Base-by-base conservation (phyloP, 805 yeast genomes). In the Priceomyces haplophilus region DNA sequence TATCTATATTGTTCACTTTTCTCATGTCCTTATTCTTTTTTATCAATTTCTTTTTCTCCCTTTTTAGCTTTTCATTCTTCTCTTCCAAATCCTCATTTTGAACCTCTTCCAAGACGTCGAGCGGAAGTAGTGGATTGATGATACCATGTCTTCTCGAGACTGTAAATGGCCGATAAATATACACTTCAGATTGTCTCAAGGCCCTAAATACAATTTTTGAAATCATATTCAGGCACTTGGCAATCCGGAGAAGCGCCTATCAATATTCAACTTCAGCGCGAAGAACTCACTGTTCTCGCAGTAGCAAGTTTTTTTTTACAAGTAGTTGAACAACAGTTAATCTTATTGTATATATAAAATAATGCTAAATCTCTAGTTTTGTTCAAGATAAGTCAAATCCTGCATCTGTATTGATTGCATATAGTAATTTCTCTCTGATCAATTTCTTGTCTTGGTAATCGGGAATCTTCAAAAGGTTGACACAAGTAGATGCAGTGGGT, bases 401-500 rank as follows among this genome's bases (percentile, higher is more conserved):
- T 1, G 97, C 89, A 3, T 82, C 88, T 0, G 90, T 73, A 43
- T 80, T 79, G 38, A 93, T 89, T 1, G 96, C 80, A 59, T 85
- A 88, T 18, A 88, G 57, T 41, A 91, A 62, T 59, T 89, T 90
- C 34, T 74, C 64, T 43, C 73, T 73, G 34, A 93, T 64, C 2
- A 75, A 19, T 32, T 69, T 61, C 53, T 81, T 84, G 51, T 84
- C 67, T 49, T 69, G 65, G 60, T 93, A 93, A 57, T 89, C 85
- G 0, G 99, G 99, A 20, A 93, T 62, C 55, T 85, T 89, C 47
- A 93, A 67, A 44, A 93, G 63, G 56, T 93, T 93, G 23, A 89
- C 87, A 70, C 99, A 93, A 0, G 99, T 93, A 0, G 97, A 81
- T 0, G 98, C 85, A 0, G 97, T 88, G 0, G 99, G 99, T 31